Percentiles rank a stretch among this genome's conserved stretches.
phyloP scores from a whole-genome alignment of 108 stramenopile species.

The Nitzschia sp. region DNA sequence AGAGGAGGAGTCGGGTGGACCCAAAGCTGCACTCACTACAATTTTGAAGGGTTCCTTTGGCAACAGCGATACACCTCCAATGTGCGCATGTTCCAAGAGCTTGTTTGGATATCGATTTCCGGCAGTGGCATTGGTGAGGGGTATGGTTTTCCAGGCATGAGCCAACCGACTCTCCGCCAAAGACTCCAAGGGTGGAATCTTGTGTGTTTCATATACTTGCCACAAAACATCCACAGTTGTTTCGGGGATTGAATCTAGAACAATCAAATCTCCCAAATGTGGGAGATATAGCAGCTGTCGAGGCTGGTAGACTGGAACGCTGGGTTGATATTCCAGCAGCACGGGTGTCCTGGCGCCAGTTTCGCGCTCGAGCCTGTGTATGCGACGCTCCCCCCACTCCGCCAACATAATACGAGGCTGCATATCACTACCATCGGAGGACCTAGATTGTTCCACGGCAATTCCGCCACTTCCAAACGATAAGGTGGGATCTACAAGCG shows the following conservation, averaged over 20 bases:
- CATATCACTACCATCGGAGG: background rate
- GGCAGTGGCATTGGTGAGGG: background rate
- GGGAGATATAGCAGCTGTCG: conserved; percentile 57
- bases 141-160: conserved; percentile 51
- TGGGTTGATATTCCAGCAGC: conserved; percentile 13
- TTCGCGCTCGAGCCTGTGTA: conserved; percentile 64
- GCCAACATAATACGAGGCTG: conserved; percentile 38
- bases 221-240: conserved; percentile 27
- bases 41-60: conserved; percentile 30
- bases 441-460: conserved; percentile 31
- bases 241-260: conserved; percentile 28
- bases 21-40: conserved; percentile 31
- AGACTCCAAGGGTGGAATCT: conserved; percentile 54
- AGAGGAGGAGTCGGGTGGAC: background rate
- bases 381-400: conserved; percentile 76
- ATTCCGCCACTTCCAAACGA: conserved; percentile 56
- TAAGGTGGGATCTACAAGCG: background rate
- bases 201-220: conserved; percentile 47
- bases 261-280: conserved; percentile 66
- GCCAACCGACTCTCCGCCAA: conserved; percentile 58
- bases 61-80: conserved; percentile 62
- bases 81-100: conserved; percentile 11
- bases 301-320: conserved; percentile 35
- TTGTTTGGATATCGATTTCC: background rate
- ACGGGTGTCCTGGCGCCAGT: conserved; percentile 77